A percentile compares a stretch with the other conserved stretches of the same genome.
Evolutionary conservation across 495 filamentous ascomycete species (phyloP).

Genomic region (Penicillium lividum): DNA sequence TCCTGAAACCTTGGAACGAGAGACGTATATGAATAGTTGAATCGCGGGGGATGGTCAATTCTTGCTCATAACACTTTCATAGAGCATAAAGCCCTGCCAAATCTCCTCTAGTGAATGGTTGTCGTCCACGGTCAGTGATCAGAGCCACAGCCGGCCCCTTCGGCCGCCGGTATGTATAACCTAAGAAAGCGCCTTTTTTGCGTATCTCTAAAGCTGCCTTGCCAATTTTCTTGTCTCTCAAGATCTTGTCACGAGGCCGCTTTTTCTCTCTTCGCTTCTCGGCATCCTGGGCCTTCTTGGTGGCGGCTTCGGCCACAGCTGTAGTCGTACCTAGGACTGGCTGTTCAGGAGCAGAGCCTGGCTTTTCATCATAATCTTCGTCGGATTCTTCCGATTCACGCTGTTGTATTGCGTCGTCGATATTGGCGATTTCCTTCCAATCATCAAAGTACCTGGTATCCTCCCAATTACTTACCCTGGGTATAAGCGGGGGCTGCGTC

Average conservation of each 20-base stretch:
- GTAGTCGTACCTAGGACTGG: not conserved
- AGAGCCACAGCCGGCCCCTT: slow-evolving; percentile 39
- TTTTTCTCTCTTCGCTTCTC: slow-evolving; percentile 58
- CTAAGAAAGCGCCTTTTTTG: slow-evolving; percentile 78
- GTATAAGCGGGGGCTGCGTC: slow-evolving; percentile 73
- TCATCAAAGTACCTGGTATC: slow-evolving; percentile 92
- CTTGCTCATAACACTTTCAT: not conserved
- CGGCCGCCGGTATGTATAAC: slow-evolving; percentile 81
- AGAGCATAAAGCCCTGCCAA: slow-evolving; percentile 32
- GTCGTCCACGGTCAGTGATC: slow-evolving; percentile 33
- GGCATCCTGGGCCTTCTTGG: slow-evolving; percentile 20
- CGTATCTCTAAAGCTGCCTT: slow-evolving; percentile 71
- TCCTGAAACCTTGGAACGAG: not conserved
- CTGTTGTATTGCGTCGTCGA: slow-evolving; percentile 37
- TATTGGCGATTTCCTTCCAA: slow-evolving; percentile 62
- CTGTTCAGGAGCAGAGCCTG: slow-evolving; percentile 7
- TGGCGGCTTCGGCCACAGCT: not conserved
- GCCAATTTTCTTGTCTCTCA: slow-evolving; percentile 68
- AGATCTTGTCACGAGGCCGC: slow-evolving; percentile 73
- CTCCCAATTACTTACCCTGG: slow-evolving; percentile 65
- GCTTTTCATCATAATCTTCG: slow-evolving; percentile 11
- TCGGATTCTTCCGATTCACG: slow-evolving; percentile 22
- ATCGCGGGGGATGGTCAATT: not conserved
- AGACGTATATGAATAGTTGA: slow-evolving; percentile 3
- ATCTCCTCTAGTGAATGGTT: slow-evolving; percentile 25